Base-by-base conservation (phyloP, 106 monocot species). In the Dendrobium catenatum region DNA sequence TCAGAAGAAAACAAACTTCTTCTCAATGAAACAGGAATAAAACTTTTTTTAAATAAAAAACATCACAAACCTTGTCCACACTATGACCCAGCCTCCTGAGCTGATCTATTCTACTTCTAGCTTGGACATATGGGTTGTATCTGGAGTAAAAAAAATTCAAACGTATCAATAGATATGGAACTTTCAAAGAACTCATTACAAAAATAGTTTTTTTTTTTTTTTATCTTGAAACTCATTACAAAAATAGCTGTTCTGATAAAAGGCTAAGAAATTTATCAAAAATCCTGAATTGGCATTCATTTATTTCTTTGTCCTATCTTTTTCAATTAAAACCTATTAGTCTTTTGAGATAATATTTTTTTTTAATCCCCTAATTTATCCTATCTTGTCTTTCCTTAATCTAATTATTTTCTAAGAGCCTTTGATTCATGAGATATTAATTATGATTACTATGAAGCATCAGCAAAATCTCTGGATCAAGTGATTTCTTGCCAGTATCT, bases 121-220 rank as follows among this genome's bases (percentile, higher is more conserved):
- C 95, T 85, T 99, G 99, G 56, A 99, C 95, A 91, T 95, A 99
- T 46, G 99, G 99, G 70, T 99, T 95, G 77, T 99, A 99, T 81
- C 99, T 99, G 80, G 59, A 80, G 73, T 47, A 5, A 47, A 79
- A 5, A 55, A 59, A 0, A 77, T 59, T 58, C 5, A 81, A 19
- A 74, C 73, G 0, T 43, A 31, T 24, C 27, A 56, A 47, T 37
- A 44, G 61, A 22, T 27, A 6, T 24, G n/a, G 27, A 70, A 70
- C 11, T 61, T 61, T 61, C 22, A 61, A 70, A 37, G 0, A 33
- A 37, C 70, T 16, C 15, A 33, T 37, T 37, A 37, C n/a, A 37
- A 70, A 70, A 70, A 70, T 3, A 40, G 16, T 70, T 70, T 31
- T 31, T 31, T 31, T 31, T 31, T 31, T 31, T 31, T 31, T 31